These are phyloP conservation scores for Lomentospora prolificans DNA, from an alignment of 2,329 filamentous ascomycete species.

Conservation along the genomic window DNA sequence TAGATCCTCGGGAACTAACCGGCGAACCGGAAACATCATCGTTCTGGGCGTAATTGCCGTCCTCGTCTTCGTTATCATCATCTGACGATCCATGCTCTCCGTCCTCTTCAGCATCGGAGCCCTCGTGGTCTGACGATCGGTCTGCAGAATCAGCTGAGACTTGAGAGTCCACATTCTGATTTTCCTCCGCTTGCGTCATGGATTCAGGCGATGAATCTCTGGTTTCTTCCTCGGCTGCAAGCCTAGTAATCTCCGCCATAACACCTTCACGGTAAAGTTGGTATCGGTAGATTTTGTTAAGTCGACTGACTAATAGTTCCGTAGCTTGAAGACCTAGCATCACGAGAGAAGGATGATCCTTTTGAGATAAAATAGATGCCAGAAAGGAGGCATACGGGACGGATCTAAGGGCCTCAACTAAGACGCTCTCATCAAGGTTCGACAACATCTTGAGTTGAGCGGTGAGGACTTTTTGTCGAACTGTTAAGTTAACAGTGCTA, in stretches of 20 bases:
- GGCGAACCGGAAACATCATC: constrained; percentile 52
- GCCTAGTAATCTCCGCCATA: constrained; percentile 77
- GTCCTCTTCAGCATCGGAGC: constrained; percentile 23
- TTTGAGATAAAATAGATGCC: constrained; percentile 88
- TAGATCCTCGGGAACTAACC: constrained; percentile 55
- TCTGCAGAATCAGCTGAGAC: constrained; percentile 18
- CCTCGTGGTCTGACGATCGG: constrained; percentile 14
- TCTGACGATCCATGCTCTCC: constrained; percentile 29
- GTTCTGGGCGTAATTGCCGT: constrained; percentile 31
- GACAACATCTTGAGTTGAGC: constrained; percentile 98
- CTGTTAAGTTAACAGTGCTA: constrained; percentile 89
- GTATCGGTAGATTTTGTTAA: constrained; percentile 84
- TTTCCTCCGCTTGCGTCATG: constrained; percentile 11
- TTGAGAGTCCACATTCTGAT: constrained; percentile 16
- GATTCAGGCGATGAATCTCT: neutral
- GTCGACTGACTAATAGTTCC: constrained; percentile 72
- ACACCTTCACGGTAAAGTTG: constrained; percentile 97
- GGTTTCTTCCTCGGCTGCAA: constrained; percentile 46
- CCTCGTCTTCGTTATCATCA: constrained; percentile 40
- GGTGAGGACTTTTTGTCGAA: constrained; percentile 87
- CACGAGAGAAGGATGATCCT: constrained; percentile 82
- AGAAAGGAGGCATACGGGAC: constrained; percentile 95
- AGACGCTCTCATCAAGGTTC: constrained; percentile 75
- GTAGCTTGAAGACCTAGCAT: constrained; percentile 82
- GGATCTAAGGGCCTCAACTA: constrained; percentile 74